Conservation (phyloP, 306 rosid genomes). For the Malus sylvestris region DNA sequence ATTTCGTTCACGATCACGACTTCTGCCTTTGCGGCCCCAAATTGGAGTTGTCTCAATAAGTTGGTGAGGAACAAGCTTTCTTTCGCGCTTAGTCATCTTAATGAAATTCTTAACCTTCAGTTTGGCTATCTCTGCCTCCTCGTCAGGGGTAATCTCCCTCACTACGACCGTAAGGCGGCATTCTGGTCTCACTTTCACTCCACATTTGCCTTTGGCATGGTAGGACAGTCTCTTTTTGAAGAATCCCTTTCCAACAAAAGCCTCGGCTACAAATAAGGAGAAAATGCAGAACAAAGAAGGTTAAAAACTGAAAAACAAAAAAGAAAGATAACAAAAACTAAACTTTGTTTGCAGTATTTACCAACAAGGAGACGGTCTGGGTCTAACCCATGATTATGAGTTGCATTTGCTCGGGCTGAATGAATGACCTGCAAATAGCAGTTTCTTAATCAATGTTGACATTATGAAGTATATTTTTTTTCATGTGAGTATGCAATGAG, state of each 20-base stretch:
- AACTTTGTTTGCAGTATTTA: constrained; percentile 25
- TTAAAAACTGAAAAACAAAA: background rate
- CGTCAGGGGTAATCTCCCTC: constrained; percentile 81
- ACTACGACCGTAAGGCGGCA: constrained; percentile 77
- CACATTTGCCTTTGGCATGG: constrained; percentile 45
- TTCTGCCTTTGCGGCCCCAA: constrained; percentile 74
- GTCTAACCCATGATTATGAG: constrained; percentile 85
- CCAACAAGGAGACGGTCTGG: constrained; percentile 88
- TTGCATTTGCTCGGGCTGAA: constrained; percentile 85
- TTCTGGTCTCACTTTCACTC: constrained; percentile 50
- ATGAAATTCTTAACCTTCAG: constrained; percentile 61
- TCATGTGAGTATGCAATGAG: background rate
- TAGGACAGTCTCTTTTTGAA: constrained; percentile 39
- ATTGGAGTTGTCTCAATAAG: constrained; percentile 77
- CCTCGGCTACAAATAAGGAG: constrained; percentile 55
- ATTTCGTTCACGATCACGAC: constrained; percentile 18
- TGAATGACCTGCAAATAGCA: constrained; percentile 61
- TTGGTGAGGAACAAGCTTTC: constrained; percentile 78
- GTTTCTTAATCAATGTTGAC: background rate
- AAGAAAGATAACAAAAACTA: background rate
- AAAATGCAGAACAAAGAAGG: background rate
- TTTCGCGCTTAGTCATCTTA: constrained; percentile 66
- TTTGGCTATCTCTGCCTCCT: constrained; percentile 83
- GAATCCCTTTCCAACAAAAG: constrained; percentile 79
- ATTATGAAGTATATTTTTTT: background rate